phyloP scores from a whole-genome alignment of 2,329 filamentous ascomycete genomes.

The Leptographium flavum region DNA sequence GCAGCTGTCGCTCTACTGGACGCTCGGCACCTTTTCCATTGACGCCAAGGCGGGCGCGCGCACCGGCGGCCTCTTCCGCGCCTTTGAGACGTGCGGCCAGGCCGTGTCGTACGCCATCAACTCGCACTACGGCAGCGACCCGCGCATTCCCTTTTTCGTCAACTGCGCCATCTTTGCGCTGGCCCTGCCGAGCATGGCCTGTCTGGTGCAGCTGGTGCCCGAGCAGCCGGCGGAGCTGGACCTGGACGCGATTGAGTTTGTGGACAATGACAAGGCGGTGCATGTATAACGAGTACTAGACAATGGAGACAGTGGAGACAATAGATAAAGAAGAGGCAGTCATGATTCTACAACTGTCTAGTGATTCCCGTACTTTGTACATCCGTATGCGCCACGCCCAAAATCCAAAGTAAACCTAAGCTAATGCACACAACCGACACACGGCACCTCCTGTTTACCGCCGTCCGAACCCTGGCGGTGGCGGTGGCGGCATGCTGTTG shows the following conservation, averaged over 20 bases:
- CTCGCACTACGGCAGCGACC: constrained; percentile 1
- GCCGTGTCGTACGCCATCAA: constrained; percentile 4
- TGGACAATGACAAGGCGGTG: background rate
- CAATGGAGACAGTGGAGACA: too few species aligned
- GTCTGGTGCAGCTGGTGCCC: background rate
- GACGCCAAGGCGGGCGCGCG: background rate
- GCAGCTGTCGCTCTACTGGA: constrained; percentile 3
- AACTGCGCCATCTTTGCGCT: background rate
- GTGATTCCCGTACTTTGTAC: background rate
- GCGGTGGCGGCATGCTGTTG: constrained; percentile 9
- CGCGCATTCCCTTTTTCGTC: background rate
- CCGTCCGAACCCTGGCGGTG: constrained; percentile 15
- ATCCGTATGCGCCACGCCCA: constrained; percentile 1
- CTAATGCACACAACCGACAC: background rate
- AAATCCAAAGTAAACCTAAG: background rate
- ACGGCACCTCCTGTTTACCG: constrained; percentile 7
- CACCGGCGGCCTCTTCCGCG: constrained; percentile 2
- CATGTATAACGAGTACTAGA: too few species aligned
- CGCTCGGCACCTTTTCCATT: background rate
- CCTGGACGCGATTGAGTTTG: background rate
- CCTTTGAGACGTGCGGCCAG: constrained; percentile 4
- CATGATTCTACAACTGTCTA: background rate
- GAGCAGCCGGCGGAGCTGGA: constrained; percentile 1
- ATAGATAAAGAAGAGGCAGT: background rate
- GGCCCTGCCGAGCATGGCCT: background rate